A percentile compares a stretch with the other conserved stretches of the same genome.
phyloP scores from a whole-genome alignment of 306 rosid species.

The Astragalus membranaceus region DNA sequence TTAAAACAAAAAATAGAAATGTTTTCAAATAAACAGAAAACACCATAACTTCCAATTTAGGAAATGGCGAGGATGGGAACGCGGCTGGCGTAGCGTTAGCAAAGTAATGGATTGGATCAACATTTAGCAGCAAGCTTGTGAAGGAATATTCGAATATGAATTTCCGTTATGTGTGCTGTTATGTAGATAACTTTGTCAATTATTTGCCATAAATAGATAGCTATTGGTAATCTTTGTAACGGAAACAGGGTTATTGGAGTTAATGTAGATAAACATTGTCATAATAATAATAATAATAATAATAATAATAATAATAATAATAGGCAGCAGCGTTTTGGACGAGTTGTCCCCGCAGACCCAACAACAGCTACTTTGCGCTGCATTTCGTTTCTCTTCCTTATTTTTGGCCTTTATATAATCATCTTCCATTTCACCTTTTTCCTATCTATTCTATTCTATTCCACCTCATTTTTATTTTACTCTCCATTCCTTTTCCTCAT shows the following conservation, averaged over 20 bases:
- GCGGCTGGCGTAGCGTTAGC: no score
- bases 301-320: background rate
- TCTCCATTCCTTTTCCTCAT: background rate
- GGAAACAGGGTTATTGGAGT: background rate
- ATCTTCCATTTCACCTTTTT: background rate
- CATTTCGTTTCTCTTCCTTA: background rate
- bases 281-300: no score
- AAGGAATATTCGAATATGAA: no score
- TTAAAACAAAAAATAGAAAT: no score
- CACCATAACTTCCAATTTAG: no score
- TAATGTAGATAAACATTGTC: background rate
- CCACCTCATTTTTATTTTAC: background rate
- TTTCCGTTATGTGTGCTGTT: no score
- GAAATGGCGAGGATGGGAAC: no score
- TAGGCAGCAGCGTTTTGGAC: slow-evolving; percentile 16
- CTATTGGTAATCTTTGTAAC: background rate
- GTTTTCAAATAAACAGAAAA: no score
- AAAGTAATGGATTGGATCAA: no score
- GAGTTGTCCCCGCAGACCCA: slow-evolving; percentile 9
- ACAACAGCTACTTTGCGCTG: slow-evolving; percentile 9
- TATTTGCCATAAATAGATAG: background rate
- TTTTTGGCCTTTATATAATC: background rate
- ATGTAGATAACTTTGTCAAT: background rate
- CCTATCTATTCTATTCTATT: no score
- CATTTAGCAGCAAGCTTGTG: no score